A percentile compares a stretch with the other conserved stretches of the same genome.
These are phyloP conservation scores for Tylopilus orsonianus DNA, from an alignment of 1,284 basidiomycete species.

Conservation along the genomic window DNA sequence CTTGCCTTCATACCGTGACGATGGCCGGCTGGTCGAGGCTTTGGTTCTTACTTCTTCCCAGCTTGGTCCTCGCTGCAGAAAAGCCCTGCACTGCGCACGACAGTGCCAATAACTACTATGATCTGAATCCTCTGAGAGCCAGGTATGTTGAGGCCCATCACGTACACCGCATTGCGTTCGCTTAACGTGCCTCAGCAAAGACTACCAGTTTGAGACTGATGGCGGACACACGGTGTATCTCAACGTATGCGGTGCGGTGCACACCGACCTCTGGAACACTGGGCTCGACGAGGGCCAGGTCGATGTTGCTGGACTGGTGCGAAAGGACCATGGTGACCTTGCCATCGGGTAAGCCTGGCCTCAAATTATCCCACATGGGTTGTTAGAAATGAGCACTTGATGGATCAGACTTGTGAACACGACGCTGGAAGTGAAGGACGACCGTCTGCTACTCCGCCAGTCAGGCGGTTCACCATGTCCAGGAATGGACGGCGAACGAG, in stretches of 20 bases:
- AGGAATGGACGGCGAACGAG: constrained; percentile 46
- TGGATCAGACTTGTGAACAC: constrained; percentile 55
- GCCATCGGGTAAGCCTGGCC: constrained; percentile 59
- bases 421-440: constrained; percentile 52
- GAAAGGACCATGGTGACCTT: constrained; percentile 64
- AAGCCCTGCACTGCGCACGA: constrained; percentile 45
- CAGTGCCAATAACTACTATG: constrained; percentile 52
- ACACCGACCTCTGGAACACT: constrained; percentile 56
- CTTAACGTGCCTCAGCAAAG: constrained; percentile 46
- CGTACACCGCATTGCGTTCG: background rate
- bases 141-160: constrained; percentile 36
- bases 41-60: constrained; percentile 22
- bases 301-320: constrained; percentile 62
- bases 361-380: background rate
- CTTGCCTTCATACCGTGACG: constrained; percentile 19
- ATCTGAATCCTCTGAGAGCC: constrained; percentile 57
- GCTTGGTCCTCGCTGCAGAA: constrained; percentile 39
- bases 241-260: constrained; percentile 62
- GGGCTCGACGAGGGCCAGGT: constrained; percentile 47
- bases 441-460: constrained; percentile 48
- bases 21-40: background rate
- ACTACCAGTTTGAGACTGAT: constrained; percentile 54
- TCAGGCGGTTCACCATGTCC: constrained; percentile 61
- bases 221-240: constrained; percentile 50
- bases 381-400: background rate